Evolutionary conservation across 2,329 filamentous ascomycete genomes (phyloP).

Genomic region (Camillea tinctor): DNA sequence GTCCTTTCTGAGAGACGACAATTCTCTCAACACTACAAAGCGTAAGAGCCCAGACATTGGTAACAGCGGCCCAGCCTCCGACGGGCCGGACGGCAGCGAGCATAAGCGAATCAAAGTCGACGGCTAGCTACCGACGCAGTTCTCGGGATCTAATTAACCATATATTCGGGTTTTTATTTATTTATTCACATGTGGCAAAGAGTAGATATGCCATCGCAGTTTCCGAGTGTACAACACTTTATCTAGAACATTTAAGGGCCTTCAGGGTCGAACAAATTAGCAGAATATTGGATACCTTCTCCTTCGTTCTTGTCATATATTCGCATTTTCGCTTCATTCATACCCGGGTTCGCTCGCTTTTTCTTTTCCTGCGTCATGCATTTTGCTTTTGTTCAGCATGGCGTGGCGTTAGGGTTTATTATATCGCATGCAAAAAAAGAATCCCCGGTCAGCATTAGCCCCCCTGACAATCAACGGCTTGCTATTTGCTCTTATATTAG

Average conservation of each 20-base stretch:
- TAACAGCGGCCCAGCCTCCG: constrained; percentile 38
- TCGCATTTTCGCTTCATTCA: constrained; percentile 17
- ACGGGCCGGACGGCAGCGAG: constrained; percentile 46
- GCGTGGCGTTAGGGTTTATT: constrained; percentile 26
- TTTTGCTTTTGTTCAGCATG: constrained; percentile 24
- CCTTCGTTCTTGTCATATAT: constrained; percentile 20
- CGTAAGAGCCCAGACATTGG: constrained; percentile 56
- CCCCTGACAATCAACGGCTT: constrained; percentile 16
- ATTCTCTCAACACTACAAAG: constrained; percentile 40
- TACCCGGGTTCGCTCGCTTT: constrained; percentile 15
- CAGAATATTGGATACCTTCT: constrained; percentile 19
- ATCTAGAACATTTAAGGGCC: constrained; percentile 13
- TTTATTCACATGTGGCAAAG: constrained; percentile 1
- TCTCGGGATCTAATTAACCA: background rate
- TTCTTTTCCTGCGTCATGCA: constrained; percentile 26
- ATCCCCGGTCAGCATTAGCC: constrained; percentile 6
- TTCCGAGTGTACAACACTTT: constrained; percentile 23
- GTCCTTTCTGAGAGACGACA: constrained; percentile 61
- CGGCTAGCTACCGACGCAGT: constrained; percentile 26
- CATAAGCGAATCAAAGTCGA: constrained; percentile 55
- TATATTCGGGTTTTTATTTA: constrained; percentile 6
- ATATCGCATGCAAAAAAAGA: constrained; percentile 5
- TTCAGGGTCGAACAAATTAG: constrained; percentile 7
- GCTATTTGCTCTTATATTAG: constrained; percentile 15
- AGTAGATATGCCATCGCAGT: constrained; percentile 5